phyloP scores from a whole-genome alignment of 441 rosid genomes.

The Gossypium laxum region DNA sequence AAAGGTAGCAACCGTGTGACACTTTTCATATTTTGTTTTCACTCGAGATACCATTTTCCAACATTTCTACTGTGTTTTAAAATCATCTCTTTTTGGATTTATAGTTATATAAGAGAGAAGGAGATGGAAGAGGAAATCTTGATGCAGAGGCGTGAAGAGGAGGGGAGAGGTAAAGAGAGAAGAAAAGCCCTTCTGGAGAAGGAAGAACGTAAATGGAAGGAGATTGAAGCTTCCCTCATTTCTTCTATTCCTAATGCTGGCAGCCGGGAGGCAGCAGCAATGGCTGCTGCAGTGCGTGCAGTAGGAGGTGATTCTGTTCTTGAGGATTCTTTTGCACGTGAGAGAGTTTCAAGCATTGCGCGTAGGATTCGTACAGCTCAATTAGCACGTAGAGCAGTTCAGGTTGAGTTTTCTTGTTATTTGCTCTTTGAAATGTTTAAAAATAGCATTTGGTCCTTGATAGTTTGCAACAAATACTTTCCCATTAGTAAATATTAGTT shows the following conservation, averaged over 20 bases:
- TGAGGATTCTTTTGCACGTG: slow-evolving; percentile 97
- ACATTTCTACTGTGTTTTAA: not conserved
- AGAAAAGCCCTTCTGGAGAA: slow-evolving; percentile 96
- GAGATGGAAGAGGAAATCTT: slow-evolving; percentile 99
- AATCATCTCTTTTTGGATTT: slow-evolving; percentile 13
- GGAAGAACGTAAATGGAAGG: slow-evolving; percentile 99
- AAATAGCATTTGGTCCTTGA: not conserved
- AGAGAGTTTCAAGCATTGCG: slow-evolving; percentile 96
- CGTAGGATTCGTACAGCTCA: slow-evolving; percentile 87
- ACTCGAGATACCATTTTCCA: slow-evolving; percentile 1
- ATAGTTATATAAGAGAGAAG: slow-evolving; percentile 91
- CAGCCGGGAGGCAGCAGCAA: slow-evolving; percentile 98
- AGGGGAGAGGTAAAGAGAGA: slow-evolving; percentile 98
- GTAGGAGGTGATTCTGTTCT: slow-evolving; percentile 99
- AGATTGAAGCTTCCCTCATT: slow-evolving; percentile 98
- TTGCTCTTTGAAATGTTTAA: not conserved
- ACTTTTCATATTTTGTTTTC: slow-evolving; percentile 15
- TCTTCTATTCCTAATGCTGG: slow-evolving; percentile 99
- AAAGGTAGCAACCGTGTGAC: slow-evolving; percentile 47
- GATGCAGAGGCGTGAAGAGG: slow-evolving; percentile 99
- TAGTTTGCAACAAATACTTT: not conserved
- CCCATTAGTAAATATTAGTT: not conserved
- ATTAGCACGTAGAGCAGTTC: slow-evolving; percentile 82
- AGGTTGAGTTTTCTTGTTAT: slow-evolving; percentile 38
- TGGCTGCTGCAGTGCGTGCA: slow-evolving; percentile 99